These are phyloP conservation scores for Hypoxylon lenormandii DNA, from an alignment of 495 filamentous ascomycete genomes.

Conservation along the genomic window DNA sequence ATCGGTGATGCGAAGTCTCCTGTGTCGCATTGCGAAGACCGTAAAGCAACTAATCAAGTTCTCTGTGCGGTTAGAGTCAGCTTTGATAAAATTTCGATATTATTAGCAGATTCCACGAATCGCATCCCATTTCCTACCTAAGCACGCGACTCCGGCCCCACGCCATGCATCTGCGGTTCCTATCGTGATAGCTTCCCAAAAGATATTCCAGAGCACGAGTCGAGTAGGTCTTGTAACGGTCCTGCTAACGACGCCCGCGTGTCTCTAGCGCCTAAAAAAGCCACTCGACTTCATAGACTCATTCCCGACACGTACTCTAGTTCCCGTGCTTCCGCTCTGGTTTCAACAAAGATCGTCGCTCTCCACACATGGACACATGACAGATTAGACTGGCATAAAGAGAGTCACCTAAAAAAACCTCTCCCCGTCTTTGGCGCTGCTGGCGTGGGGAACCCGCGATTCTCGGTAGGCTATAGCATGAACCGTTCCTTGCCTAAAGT, in stretches of 20 bases:
- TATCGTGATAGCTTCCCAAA: conserved; percentile 32
- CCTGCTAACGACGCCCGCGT: conserved; percentile 30
- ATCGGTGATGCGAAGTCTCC: conserved; percentile 20
- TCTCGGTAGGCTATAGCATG: conserved; percentile 57
- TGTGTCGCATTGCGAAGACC: conserved; percentile 11
- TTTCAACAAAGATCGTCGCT: conserved; percentile 42
- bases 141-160: conserved; percentile 35
- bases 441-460: conserved; percentile 50
- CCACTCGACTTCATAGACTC: conserved; percentile 27
- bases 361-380: conserved; percentile 42
- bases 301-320: conserved; percentile 35
- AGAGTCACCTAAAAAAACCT: conserved; percentile 26
- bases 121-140: conserved; percentile 12
- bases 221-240: conserved; percentile 16
- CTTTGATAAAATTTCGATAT: conserved; percentile 11
- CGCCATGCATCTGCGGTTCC: conserved; percentile 32
- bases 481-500: conserved; percentile 57
- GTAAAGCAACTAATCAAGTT: conserved; percentile 24
- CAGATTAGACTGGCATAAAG: conserved; percentile 27
- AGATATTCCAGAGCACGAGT: conserved; percentile 19
- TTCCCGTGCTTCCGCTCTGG: conserved; percentile 40
- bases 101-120: conserved; percentile 19
- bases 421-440: conserved; percentile 32
- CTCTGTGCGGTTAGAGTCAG: conserved; percentile 8
- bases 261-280: conserved; percentile 22